These are phyloP conservation scores for Fagopyrum homotropicum DNA, from an alignment of 148 eudicot genomes.

Conservation along the genomic window DNA sequence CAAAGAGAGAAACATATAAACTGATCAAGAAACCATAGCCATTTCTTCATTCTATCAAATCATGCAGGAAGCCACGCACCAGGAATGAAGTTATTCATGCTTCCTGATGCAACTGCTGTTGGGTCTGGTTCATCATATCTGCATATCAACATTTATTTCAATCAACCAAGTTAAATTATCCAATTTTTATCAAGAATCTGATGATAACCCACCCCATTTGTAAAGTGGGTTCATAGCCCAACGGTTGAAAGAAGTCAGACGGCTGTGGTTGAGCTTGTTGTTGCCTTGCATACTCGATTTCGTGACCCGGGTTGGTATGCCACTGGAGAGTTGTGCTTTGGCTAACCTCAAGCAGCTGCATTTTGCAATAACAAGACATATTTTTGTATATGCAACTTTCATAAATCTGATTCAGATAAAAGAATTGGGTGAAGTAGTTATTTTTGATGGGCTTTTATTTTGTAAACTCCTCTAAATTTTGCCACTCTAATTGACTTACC, in stretches of 20 bases:
- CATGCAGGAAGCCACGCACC: slow-evolving; percentile 47
- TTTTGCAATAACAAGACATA: background rate
- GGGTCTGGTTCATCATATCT: slow-evolving; percentile 53
- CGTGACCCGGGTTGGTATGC: slow-evolving; percentile 35
- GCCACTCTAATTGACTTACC: too few species aligned
- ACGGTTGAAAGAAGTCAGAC: slow-evolving; percentile 61
- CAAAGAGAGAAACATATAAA: background rate
- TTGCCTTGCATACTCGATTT: slow-evolving; percentile 52
- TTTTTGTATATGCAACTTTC: background rate
- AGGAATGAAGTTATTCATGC: slow-evolving; percentile 53
- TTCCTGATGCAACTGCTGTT: slow-evolving; percentile 32
- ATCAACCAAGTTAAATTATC: background rate
- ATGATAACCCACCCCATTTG: slow-evolving; percentile 67
- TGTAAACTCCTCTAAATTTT: too few species aligned
- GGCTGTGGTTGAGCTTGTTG: slow-evolving; percentile 26
- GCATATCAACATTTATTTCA: background rate
- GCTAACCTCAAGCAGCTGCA: slow-evolving; percentile 66
- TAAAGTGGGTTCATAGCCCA: slow-evolving; percentile 81
- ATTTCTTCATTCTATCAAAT: too few species aligned
- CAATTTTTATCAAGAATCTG: background rate
- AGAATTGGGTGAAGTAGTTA: too few species aligned
- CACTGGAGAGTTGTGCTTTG: slow-evolving; percentile 57
- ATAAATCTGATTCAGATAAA: background rate
- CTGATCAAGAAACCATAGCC: background rate
- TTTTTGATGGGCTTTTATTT: too few species aligned